Evolutionary conservation across 345 rosid genomes (phyloP), one percentile per base, ranked within the genome.

Genomic region (Bretschneidera sinensis): DNA sequence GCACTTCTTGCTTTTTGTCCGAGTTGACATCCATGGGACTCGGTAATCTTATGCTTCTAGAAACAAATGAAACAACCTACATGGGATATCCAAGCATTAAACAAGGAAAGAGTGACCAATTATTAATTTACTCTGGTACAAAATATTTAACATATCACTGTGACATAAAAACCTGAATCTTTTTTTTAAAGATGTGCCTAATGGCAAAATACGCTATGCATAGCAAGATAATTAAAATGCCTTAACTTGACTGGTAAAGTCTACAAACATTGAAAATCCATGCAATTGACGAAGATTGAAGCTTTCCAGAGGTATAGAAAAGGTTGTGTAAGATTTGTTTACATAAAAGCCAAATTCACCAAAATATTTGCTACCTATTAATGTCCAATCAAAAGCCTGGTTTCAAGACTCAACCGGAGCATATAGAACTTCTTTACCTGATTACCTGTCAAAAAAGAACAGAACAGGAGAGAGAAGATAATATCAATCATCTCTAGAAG

Each of bases 1-100:
- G 84, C 55, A 67, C 73, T 60, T 74, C 60, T 61, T 59, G 71
- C 70, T 61, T 77, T 67, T 74, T 79, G 53, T 5, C 47, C 28
- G 51, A 66, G 58, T 69, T 78, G 35, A 39, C 33, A 48, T 76
- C 83, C 85, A 80, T 69, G 64, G 39, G 23, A 51, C 54, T 28
- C 43, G 39, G 59, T 63, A 45, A 21, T 24, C 24, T 64, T 48
- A 19, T 21, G 20, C 54, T 39, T 60, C 64, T 54, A 25, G 17
- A 49, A 43, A 68, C 23, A 24, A 54, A 58, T 23, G 60, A 57
- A 68, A 58, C 52, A 60, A 59, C 56, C 73, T 69, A 28, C 61
- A 63, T 17, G 43, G 20, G 19, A 33, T 17, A 57, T 33, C 20
- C 35, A 39, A 39, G 15, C 45, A 39, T 39, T 39, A 39, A 39